Conservation (phyloP, 352 stramenopile genomes). For the Phytophthora sojae region DNA sequence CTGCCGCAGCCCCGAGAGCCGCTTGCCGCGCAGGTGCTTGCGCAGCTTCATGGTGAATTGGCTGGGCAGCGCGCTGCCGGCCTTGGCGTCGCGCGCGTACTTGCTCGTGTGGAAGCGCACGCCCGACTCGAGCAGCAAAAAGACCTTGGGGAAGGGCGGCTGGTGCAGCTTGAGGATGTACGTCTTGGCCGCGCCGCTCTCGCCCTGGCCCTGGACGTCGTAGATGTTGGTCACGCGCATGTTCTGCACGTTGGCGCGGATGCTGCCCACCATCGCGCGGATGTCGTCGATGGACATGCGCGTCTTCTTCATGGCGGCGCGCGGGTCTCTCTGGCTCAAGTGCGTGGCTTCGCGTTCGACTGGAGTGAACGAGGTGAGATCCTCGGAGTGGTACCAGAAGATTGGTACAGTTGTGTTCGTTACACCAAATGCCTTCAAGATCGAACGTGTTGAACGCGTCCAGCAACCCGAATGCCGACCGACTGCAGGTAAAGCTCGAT, state of each 20-base stretch:
- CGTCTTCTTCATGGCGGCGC: conserved; percentile 79
- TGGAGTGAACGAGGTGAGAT: conserved; percentile 3
- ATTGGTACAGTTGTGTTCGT: neutral
- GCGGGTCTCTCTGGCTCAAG: neutral
- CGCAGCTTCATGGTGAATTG: conserved; percentile 98
- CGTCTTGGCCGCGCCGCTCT: conserved; percentile 92
- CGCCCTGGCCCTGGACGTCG: conserved; percentile 80
- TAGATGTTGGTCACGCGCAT: conserved; percentile 98
- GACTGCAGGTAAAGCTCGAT: too few species aligned
- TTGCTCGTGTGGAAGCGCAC: conserved; percentile 97
- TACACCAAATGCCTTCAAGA: neutral
- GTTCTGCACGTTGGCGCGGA: conserved; percentile 87
- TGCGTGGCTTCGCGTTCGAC: neutral
- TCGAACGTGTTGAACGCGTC: neutral
- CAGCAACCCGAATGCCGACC: too few species aligned
- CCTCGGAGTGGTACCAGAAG: neutral
- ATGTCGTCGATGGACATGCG: conserved; percentile 91
- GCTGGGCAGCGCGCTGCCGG: conserved; percentile 83
- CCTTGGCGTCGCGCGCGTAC: conserved; percentile 75
- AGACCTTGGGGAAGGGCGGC: conserved; percentile 91
- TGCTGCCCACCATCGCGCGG: conserved; percentile 86
- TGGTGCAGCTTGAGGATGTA: conserved; percentile 95
- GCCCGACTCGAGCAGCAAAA: conserved; percentile 96
- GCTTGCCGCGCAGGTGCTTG: conserved; percentile 96
- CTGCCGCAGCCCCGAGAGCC: conserved; percentile 93